These are phyloP conservation scores for Flaveria linearis DNA, from an alignment of 129 eudicot species.

Conservation along the genomic window DNA sequence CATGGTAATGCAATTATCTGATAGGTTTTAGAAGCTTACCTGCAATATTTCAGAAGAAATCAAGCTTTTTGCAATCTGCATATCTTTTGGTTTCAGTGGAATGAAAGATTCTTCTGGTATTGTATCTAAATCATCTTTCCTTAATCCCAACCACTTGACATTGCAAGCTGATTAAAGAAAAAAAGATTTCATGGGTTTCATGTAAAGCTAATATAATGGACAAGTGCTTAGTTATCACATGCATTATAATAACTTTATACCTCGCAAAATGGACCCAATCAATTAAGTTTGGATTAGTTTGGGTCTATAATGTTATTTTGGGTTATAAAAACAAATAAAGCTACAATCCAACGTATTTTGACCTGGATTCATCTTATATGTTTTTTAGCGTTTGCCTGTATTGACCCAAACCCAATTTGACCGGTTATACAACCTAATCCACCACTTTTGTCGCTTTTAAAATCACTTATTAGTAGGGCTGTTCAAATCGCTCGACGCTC, in stretches of 20 bases:
- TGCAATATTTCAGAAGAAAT: conserved; percentile 68
- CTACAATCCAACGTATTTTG: no score
- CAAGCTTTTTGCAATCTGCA: conserved; percentile 88
- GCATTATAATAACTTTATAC: background rate
- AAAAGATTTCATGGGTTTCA: background rate
- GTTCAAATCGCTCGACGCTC: no score
- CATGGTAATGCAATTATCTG: background rate
- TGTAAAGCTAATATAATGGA: background rate
- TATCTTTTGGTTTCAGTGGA: conserved; percentile 69
- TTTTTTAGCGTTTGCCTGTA: background rate
- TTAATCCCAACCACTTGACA: conserved; percentile 87
- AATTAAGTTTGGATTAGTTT: no score
- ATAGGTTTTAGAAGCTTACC: conserved; percentile 41
- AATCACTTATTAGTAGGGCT: background rate
- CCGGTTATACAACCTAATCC: background rate
- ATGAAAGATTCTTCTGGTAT: conserved; percentile 75
- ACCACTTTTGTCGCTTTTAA: background rate
- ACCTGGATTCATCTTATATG: background rate
- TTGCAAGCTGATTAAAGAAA: conserved; percentile 73
- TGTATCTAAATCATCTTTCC: conserved; percentile 73
- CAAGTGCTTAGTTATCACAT: background rate
- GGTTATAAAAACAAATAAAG: no score
- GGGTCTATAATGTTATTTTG: no score
- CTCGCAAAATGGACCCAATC: background rate
- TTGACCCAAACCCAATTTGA: background rate